Conservation (phyloP, 495 filamentous ascomycete species). For the Penicillium odoratum region DNA sequence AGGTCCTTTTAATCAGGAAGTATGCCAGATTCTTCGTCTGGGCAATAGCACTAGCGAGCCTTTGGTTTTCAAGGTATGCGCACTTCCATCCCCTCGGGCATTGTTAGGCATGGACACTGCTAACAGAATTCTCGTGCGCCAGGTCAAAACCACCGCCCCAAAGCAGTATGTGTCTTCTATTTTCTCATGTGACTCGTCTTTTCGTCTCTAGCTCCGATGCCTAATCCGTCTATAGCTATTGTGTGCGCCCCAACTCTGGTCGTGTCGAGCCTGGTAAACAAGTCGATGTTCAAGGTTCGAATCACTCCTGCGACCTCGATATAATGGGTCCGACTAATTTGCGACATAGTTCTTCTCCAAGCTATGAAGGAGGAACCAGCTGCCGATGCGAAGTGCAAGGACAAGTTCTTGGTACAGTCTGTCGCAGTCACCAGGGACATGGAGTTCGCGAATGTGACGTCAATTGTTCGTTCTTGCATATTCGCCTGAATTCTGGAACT, state of each 20-base stretch:
- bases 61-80: conserved; percentile 89
- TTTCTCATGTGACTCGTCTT: neutral
- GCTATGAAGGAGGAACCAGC: conserved; percentile 96
- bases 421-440: conserved; percentile 80
- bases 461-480: conserved; percentile 62
- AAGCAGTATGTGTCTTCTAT: conserved; percentile 75
- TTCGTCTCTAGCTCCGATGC: conserved; percentile 1
- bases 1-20: conserved; percentile 94
- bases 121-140: conserved; percentile 19
- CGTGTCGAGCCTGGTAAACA: conserved; percentile 84
- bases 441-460: conserved; percentile 73
- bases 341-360: conserved; percentile 77
- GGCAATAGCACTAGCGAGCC: conserved; percentile 75
- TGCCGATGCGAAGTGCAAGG: conserved; percentile 80
- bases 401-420: conserved; percentile 98
- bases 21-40: conserved; percentile 78
- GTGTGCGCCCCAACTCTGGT: conserved; percentile 95
- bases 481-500: neutral
- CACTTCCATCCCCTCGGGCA: conserved; percentile 4
- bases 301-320: conserved; percentile 12
- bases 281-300: conserved; percentile 89
- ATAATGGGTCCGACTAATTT: conserved; percentile 13
- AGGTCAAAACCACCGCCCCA: conserved; percentile 99
- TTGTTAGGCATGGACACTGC: conserved; percentile 19
- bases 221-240: conserved; percentile 67